Conservation (phyloP, 2,329 filamentous ascomycete genomes). For the Fusarium sp. region DNA sequence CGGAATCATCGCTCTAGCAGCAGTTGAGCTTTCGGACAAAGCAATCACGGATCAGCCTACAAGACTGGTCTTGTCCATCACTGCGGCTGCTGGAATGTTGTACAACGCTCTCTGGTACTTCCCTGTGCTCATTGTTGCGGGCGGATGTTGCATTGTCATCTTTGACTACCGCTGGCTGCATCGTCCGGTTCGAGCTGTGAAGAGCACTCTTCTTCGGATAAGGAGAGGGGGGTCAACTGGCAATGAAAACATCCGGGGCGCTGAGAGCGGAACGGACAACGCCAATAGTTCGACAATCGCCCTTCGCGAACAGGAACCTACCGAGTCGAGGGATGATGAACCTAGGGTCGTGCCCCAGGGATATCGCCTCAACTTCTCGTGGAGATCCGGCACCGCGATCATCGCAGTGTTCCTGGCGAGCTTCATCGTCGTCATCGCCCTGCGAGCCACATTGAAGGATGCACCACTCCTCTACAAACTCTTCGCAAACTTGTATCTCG, state of each 20-base stretch:
- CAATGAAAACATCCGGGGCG: fast-evolving
- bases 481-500: conserved; percentile 78
- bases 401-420: conserved; percentile 61
- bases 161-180: conserved; percentile 51
- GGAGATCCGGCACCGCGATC: conserved; percentile 54
- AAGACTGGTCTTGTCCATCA: conserved; percentile 69
- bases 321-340: neutral
- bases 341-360: conserved; percentile 46
- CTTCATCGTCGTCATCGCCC: conserved; percentile 55
- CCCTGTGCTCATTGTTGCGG: conserved; percentile 58
- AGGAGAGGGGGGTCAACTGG: fast-evolving
- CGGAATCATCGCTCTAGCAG: conserved; percentile 75
- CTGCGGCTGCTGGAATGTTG: conserved; percentile 70
- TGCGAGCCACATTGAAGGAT: too few relatives aligned
- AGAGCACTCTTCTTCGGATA: fast-evolving
- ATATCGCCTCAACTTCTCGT: conserved; percentile 53
- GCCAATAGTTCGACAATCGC: fast-evolving
- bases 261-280: neutral
- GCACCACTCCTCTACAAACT: conserved; percentile 50
- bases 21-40: conserved; percentile 72
- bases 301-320: neutral
- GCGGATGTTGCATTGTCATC: neutral
- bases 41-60: conserved; percentile 73
- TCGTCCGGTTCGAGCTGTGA: conserved; percentile 14
- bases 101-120: conserved; percentile 83